Evolutionary conservation across 2,329 filamentous ascomycete genomes (phyloP).

Genomic region (Neofusicoccum sp.): DNA sequence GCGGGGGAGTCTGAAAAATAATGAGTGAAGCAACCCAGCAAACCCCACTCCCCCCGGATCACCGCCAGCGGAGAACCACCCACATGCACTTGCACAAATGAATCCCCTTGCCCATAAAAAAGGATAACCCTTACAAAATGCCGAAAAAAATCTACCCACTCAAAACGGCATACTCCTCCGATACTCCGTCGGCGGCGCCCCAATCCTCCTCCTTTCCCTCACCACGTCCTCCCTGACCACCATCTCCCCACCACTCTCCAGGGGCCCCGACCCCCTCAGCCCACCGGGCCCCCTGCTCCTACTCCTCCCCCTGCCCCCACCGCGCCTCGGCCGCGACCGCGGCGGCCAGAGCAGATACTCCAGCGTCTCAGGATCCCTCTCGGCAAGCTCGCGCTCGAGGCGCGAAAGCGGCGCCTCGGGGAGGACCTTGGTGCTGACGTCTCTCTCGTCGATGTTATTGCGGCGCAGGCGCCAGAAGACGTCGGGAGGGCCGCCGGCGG

Average conservation of each 20-base stretch:
- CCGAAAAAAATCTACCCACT: too few species aligned
- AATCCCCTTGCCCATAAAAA: too few species aligned
- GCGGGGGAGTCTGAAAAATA: too few species aligned
- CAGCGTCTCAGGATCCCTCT: constrained; percentile 43
- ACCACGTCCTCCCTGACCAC: neutral
- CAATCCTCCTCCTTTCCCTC: neutral
- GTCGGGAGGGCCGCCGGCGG: constrained; percentile 28
- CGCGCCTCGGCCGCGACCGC: constrained; percentile 16
- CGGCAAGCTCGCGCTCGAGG: constrained; percentile 43
- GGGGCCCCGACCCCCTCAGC: neutral
- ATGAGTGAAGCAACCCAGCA: too few species aligned
- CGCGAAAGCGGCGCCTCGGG: constrained; percentile 47
- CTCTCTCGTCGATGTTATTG: constrained; percentile 23
- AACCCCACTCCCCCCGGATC: too few species aligned
- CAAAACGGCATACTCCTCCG: constrained; percentile 4
- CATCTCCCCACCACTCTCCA: neutral
- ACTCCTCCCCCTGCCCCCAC: neutral
- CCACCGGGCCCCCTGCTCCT: neutral
- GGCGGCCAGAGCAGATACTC: constrained; percentile 40
- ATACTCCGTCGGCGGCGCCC: neutral
- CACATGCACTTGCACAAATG: too few species aligned
- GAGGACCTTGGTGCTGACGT: constrained; percentile 38
- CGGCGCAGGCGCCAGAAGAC: constrained; percentile 43
- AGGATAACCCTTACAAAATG: too few species aligned
- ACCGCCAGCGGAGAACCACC: too few species aligned